Evolutionary conservation across 192 early-diverging fungal species (phyloP).

Genomic region (Linnemannia elongata): DNA sequence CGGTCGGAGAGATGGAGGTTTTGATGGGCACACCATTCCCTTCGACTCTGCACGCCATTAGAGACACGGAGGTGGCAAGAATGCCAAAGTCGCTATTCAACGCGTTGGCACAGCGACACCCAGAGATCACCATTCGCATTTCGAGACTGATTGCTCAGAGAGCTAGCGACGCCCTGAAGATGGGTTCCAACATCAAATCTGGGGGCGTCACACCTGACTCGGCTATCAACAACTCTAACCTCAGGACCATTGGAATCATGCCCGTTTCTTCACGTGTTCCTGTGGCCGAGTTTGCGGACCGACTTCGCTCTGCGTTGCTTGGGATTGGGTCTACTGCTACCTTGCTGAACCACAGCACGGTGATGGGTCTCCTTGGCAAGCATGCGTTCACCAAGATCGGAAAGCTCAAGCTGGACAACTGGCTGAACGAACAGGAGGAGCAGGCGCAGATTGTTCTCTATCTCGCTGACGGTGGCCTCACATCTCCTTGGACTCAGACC

Average conservation of each 20-base stretch:
- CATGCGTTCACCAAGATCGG: slow-evolving; percentile 94
- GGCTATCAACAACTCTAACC: slow-evolving; percentile 90
- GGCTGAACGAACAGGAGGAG: slow-evolving; percentile 97
- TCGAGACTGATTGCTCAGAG: slow-evolving; percentile 87
- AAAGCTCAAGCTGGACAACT: slow-evolving; percentile 90
- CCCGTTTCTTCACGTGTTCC: slow-evolving; percentile 89
- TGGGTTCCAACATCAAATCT: slow-evolving; percentile 23
- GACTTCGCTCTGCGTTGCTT: slow-evolving; percentile 79
- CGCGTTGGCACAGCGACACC: slow-evolving; percentile 88
- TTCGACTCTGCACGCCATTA: slow-evolving; percentile 96
- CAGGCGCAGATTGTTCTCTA: slow-evolving; percentile 89
- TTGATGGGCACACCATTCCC: slow-evolving; percentile 78
- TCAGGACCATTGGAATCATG: slow-evolving; percentile 95
- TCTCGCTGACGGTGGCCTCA: slow-evolving; percentile 93
- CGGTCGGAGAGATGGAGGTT: slow-evolving; percentile 95
- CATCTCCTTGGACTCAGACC: slow-evolving; percentile 93
- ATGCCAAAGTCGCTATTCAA: slow-evolving; percentile 97
- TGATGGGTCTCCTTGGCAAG: slow-evolving; percentile 86
- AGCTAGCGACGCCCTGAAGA: slow-evolving; percentile 47
- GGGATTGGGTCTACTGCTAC: slow-evolving; percentile 78
- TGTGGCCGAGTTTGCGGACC: slow-evolving; percentile 88
- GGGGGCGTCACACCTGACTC: slow-evolving; percentile 59
- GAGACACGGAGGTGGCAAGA: slow-evolving; percentile 95
- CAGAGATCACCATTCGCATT: slow-evolving; percentile 93
- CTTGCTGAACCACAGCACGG: slow-evolving; percentile 84